Percentiles rank a stretch among this genome's conserved stretches.
Conservation (phyloP, 352 stramenopile species). For the Pythium vanterpoolii region DNA sequence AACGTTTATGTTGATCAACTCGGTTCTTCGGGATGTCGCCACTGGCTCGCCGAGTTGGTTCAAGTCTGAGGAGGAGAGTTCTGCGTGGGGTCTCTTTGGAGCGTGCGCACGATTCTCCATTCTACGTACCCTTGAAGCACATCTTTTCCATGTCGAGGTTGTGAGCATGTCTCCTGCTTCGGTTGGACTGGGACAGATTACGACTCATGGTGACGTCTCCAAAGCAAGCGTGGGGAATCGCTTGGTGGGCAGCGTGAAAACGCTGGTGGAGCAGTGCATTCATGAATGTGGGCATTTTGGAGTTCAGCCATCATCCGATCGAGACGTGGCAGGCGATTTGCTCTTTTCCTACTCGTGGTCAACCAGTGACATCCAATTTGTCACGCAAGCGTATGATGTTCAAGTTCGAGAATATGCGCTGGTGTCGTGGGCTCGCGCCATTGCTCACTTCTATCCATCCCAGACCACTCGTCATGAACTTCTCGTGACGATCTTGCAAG, state of each 20-base stretch:
- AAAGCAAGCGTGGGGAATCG: slow-evolving; percentile 39
- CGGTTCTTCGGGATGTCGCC: slow-evolving; percentile 57
- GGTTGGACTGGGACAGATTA: slow-evolving; percentile 76
- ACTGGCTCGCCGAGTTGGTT: slow-evolving; percentile 25
- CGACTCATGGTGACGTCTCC: slow-evolving; percentile 24
- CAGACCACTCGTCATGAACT: slow-evolving; percentile 62
- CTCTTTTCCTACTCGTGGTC: slow-evolving; percentile 41
- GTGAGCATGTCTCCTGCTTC: slow-evolving; percentile 72
- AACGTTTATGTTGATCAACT: slow-evolving; percentile 88
- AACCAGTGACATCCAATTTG: slow-evolving; percentile 36
- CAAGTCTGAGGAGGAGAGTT: slow-evolving; percentile 7
- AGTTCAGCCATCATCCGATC: slow-evolving; percentile 14
- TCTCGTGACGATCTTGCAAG: slow-evolving; percentile 44
- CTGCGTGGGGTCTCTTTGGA: slow-evolving; percentile 50
- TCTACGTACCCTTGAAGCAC: slow-evolving; percentile 68
- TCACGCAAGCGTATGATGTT: slow-evolving; percentile 42
- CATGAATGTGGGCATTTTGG: slow-evolving; percentile 16
- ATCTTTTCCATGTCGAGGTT: slow-evolving; percentile 86
- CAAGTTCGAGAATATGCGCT: slow-evolving; percentile 70
- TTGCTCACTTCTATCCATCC: slow-evolving; percentile 72
- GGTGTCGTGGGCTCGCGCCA: slow-evolving; percentile 60
- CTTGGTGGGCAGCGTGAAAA: slow-evolving; percentile 70
- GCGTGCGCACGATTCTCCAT: slow-evolving; percentile 60
- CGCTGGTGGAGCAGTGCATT: slow-evolving; percentile 52
- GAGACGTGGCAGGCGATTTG: slow-evolving; percentile 40